Conservation (phyloP, 257 asterid genomes). For the Nicotiana paniculata region DNA sequence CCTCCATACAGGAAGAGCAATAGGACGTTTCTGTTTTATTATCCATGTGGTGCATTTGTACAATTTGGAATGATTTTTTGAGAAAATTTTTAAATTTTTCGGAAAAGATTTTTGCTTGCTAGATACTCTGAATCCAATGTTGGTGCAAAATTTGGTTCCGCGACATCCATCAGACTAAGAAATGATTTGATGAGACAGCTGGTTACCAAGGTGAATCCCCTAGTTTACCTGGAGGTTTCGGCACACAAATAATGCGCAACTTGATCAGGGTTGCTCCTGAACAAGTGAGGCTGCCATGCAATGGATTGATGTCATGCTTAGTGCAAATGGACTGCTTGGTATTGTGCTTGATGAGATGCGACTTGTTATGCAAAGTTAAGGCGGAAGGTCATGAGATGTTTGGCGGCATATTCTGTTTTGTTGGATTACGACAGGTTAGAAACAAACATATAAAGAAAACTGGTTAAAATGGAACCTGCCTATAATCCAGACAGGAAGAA, state of each 20-base stretch:
- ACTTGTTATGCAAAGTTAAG: neutral
- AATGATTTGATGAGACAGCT: too few relatives aligned
- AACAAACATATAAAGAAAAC: neutral
- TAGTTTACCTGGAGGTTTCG: too few relatives aligned
- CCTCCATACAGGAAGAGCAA: neutral
- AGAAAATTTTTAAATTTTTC: too few relatives aligned
- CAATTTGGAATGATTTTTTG: too few relatives aligned
- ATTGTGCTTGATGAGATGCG: neutral
- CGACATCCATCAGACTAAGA: too few relatives aligned
- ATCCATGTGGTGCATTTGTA: too few relatives aligned
- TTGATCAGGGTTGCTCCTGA: too few relatives aligned
- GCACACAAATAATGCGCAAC: too few relatives aligned
- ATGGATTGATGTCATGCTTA: neutral
- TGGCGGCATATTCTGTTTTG: neutral
- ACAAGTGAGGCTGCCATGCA: neutral
- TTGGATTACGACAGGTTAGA: neutral
- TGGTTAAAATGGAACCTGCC: neutral
- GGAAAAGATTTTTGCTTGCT: too few relatives aligned
- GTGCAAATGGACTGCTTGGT: neutral
- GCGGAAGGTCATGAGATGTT: neutral
- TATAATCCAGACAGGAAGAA: neutral
- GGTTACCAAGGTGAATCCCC: too few relatives aligned
- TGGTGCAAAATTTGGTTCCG: too few relatives aligned
- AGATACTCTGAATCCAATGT: too few relatives aligned
- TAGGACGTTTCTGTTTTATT: neutral